Evolutionary conservation across 768 basidiomycete species (phyloP), one percentile per base, ranked within the genome.

Genomic region (Tulasnella sp.): DNA sequence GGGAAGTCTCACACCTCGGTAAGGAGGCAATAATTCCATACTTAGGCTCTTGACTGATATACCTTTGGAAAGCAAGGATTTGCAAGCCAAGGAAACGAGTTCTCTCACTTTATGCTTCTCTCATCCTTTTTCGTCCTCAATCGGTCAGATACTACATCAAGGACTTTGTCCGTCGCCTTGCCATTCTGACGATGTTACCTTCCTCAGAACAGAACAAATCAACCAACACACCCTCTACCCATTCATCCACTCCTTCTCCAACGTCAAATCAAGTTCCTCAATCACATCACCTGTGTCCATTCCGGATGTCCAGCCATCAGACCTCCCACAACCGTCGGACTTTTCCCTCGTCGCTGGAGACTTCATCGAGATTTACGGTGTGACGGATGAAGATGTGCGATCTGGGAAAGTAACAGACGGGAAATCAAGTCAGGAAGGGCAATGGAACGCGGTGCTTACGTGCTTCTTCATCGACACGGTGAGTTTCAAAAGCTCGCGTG

Each of bases 401-500:
- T 34, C 58, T 0, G 58, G 58, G 2, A 52, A 73, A 45, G 85
- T 87, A 12, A 83, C 85, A 52, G 83, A 87, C 38, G 85, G 86
- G 14, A 83, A 85, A 38, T 90, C 91, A 78, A 89, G 91, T 4
- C 93, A 94, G 71, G 84, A 87, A 2, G 93, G 91, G 15, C 83
- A 88, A 79, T 99, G 94, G 94, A 90, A 97, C 79, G 93, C 92
- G 0, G 87, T 99, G 8, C 82, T 97, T 79, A 98, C 96, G 1
- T 98, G 95, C 81, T 99, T 98, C 87, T 99, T 98, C 85, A 91
- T 99, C 71, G 96, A 99, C 81, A 97, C 96, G 3, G 95, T 94
- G 79, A 78, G 87, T 80, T 1, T 8, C 39, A 11, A 64, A 74
- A 19, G 9, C 75, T 22, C 52, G 12, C 25, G 38, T 19, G 7